These are phyloP conservation scores for Fusarium sp. DNA, from an alignment of 2,329 filamentous ascomycete species.

Conservation along the genomic window DNA sequence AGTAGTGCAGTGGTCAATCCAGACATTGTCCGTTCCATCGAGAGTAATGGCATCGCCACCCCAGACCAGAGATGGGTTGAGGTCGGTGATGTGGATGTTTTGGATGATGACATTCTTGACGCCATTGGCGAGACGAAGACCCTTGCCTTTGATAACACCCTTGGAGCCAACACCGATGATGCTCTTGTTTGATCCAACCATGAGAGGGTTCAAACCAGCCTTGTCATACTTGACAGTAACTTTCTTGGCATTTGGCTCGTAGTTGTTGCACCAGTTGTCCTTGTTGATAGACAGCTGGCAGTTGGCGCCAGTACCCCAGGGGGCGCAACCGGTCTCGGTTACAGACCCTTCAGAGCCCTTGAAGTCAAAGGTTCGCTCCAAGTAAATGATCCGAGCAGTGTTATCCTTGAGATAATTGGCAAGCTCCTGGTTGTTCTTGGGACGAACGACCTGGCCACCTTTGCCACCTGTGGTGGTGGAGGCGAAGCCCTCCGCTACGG, in stretches of 20 bases:
- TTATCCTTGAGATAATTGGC: slow-evolving; percentile 67
- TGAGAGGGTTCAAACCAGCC: slow-evolving; percentile 64
- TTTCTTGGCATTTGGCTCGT: slow-evolving; percentile 61
- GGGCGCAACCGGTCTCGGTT: slow-evolving; percentile 67
- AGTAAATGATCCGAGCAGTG: slow-evolving; percentile 65
- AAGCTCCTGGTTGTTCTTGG: slow-evolving; percentile 65
- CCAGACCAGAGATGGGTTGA: slow-evolving; percentile 70
- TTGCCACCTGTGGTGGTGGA: slow-evolving; percentile 68
- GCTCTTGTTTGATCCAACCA: slow-evolving; percentile 67
- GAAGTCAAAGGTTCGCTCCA: slow-evolving; percentile 68
- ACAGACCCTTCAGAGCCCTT: slow-evolving; percentile 64
- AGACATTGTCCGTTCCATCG: slow-evolving; percentile 57
- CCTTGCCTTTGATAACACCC: slow-evolving; percentile 69
- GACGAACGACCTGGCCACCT: slow-evolving; percentile 62
- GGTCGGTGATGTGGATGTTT: slow-evolving; percentile 65
- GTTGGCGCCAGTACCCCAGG: slow-evolving; percentile 62
- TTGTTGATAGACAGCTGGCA: slow-evolving; percentile 72
- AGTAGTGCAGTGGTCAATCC: slow-evolving; percentile 67
- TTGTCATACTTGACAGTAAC: slow-evolving; percentile 62
- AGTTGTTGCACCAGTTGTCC: slow-evolving; percentile 68
- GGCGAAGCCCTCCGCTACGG: slow-evolving; percentile 56
- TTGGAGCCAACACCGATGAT: slow-evolving; percentile 63
- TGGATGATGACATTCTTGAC: slow-evolving; percentile 69
- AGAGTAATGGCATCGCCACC: slow-evolving; percentile 69
- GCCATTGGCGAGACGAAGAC: slow-evolving; percentile 59